Base-by-base conservation (phyloP, 78 protist genomes). In the Bodo saltans region DNA sequence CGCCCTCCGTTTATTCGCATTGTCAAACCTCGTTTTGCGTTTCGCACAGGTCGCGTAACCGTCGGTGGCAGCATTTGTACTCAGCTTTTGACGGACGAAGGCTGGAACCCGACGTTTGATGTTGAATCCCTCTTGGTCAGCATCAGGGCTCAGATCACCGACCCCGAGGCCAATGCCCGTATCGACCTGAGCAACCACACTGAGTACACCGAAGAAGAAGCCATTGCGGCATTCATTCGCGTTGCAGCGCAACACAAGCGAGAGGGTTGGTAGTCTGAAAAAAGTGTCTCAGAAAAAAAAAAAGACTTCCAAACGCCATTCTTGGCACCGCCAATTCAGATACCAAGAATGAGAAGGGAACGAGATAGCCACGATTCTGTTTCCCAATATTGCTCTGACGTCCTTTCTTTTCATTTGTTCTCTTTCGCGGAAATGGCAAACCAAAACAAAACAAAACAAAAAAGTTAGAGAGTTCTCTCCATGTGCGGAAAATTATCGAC, bases 1-100 rank as follows among this genome's bases (percentile, higher is more conserved):
- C 0, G 37, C 28, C 91, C 91, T 0, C 91, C 91, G n/a, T 89
- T 85, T 74, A 3, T 87, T 17, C 90, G 93, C 39, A 85, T 90
- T 28, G 30, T 88, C 42, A 60, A 78, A 8, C 93, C 93, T 28
- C 68, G 93, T 47, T 90, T 89, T 70, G 85, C 28, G 60, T 90
- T 78, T 68, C 83, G 74, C 67, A 90, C 93, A 1, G 93, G 93
- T 28, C 88, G 83, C 73, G 93, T 90, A 33, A 90, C 93, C 29
- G 2, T 90, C 72, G 93, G 93, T 21, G 93, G 93, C 21, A 41
- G 84, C 60, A 90, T 90, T 41, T 90, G 93, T 68, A 78, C 68
- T 30, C 76, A 87, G 80, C 12, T 87, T 39, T 82, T 90, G 41
- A 90, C 92, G 53, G 76, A 42, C 67, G 40, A 47, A 28, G 93